Evolutionary conservation across 23 red algal species (phyloP).

Genomic region (Pyropia haitanensis): DNA sequence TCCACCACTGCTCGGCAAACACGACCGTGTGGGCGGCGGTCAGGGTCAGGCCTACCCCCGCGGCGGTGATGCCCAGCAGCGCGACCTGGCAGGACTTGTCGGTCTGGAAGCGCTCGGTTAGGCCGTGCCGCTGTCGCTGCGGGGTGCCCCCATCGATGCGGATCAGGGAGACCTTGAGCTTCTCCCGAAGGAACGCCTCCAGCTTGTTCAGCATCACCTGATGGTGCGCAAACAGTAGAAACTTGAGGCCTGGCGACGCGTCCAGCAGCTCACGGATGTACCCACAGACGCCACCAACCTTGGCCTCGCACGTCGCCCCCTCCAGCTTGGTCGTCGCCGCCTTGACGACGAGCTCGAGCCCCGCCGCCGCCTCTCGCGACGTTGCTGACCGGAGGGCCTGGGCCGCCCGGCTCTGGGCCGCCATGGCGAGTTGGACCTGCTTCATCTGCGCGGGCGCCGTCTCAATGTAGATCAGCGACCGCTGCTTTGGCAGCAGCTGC

Average conservation of each 20-base stretch:
- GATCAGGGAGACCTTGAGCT: constrained; percentile 30
- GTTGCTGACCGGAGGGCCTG: constrained; percentile 2
- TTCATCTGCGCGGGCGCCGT: constrained; percentile 28
- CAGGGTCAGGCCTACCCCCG: constrained; percentile 64
- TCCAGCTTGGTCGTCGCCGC: constrained; percentile 44
- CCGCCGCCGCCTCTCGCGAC: constrained; percentile 5
- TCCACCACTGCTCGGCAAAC: constrained; percentile 84
- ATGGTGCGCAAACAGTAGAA: constrained; percentile 65
- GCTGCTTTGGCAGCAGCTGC: constrained; percentile 62
- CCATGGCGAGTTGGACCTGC: not conserved
- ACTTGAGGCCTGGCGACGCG: constrained; percentile 28
- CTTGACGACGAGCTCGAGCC: constrained; percentile 8
- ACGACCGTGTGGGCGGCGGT: constrained; percentile 60
- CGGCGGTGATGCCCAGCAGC: constrained; percentile 64
- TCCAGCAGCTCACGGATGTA: constrained; percentile 35
- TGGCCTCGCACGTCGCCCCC: constrained; percentile 39
- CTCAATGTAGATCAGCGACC: constrained; percentile 54
- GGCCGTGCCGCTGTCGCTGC: constrained; percentile 23
- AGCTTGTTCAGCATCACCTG: constrained; percentile 23
- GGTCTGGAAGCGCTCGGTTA: constrained; percentile 50
- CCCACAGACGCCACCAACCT: constrained; percentile 33
- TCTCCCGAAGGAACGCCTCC: constrained; percentile 18
- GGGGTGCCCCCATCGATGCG: constrained; percentile 59
- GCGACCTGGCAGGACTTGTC: constrained; percentile 42
- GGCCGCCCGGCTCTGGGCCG: constrained; percentile 4